Percentiles rank a stretch among this genome's conserved stretches.
These are phyloP conservation scores for Apiotrichum laibachii DNA, from an alignment of 1,284 basidiomycete genomes.

Conservation along the genomic window DNA sequence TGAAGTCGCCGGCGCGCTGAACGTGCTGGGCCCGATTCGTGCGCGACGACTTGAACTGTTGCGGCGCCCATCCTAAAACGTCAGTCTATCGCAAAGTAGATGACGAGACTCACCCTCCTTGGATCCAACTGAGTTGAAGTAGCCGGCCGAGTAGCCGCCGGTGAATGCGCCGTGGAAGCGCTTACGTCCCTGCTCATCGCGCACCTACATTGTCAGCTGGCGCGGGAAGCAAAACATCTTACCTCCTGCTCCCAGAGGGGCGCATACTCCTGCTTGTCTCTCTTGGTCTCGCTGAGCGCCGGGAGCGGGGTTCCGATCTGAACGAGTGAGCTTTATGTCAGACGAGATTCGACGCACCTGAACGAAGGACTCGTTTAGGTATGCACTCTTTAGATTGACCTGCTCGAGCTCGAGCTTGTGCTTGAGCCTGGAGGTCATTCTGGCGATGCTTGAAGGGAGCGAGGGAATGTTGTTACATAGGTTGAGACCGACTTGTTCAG, in stretches of 20 bases:
- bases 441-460: conserved; percentile 16
- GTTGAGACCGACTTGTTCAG: background rate
- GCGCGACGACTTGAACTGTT: conserved; percentile 84
- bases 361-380: conserved; percentile 82
- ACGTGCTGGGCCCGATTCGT: conserved; percentile 63
- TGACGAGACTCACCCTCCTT: conserved; percentile 69
- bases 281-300: conserved; percentile 74
- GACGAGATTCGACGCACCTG: conserved; percentile 58
- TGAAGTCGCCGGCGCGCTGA: conserved; percentile 81
- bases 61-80: conserved; percentile 80
- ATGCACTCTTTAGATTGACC: conserved; percentile 69
- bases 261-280: conserved; percentile 87
- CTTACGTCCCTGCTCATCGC: conserved; percentile 89
- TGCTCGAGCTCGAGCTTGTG: conserved; percentile 73
- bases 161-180: conserved; percentile 96
- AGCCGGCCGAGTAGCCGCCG: conserved; percentile 94
- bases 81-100: conserved; percentile 7
- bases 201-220: conserved; percentile 60
- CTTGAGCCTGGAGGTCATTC: conserved; percentile 56
- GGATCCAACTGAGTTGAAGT: conserved; percentile 93
- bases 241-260: conserved; percentile 98
- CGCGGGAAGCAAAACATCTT: too few species aligned
- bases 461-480: background rate
- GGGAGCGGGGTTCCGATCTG: conserved; percentile 90
- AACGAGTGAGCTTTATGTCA: conserved; percentile 5